These are phyloP conservation scores for Aspergillus cristatus DNA, from an alignment of 495 filamentous ascomycete genomes.

Conservation along the genomic window DNA sequence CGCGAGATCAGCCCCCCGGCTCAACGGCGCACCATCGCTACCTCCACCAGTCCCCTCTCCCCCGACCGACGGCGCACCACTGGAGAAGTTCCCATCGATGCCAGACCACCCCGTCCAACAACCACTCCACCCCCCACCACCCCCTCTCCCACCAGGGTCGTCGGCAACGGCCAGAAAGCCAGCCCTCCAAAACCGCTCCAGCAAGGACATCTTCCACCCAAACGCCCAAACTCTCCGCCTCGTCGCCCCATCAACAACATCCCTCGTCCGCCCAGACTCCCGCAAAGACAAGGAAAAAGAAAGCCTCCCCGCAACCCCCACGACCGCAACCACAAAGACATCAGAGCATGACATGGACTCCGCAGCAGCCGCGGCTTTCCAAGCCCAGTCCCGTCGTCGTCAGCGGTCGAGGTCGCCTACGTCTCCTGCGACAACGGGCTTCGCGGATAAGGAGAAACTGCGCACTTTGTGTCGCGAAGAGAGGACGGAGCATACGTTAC, in stretches of 20 bases:
- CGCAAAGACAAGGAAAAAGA: background rate
- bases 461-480: slow-evolving; percentile 31
- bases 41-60: slow-evolving; percentile 2
- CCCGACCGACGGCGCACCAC: slow-evolving; percentile 11
- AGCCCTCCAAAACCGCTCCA: slow-evolving; percentile 15
- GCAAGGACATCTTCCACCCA: slow-evolving; percentile 19
- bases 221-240: slow-evolving; percentile 26
- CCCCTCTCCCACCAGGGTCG: slow-evolving; percentile 2
- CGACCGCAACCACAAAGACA: slow-evolving; percentile 16
- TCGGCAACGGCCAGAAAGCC: slow-evolving; percentile 6
- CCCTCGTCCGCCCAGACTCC: slow-evolving; percentile 15
- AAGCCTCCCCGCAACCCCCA: slow-evolving; percentile 16
- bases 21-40: slow-evolving; percentile 13
- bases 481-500: slow-evolving; percentile 17
- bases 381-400: slow-evolving; percentile 30
- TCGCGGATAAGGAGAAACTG: slow-evolving; percentile 17
- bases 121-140: background rate
- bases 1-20: slow-evolving; percentile 34
- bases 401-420: slow-evolving; percentile 17
- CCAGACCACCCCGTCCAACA: slow-evolving; percentile 14
- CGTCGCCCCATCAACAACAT: slow-evolving; percentile 32
- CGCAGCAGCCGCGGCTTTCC: slow-evolving; percentile 31
- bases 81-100: slow-evolving; percentile 28
- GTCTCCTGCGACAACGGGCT: too few relatives aligned
- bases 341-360: slow-evolving; percentile 26